Evolutionary conservation across 306 rosid species (phyloP).

Genomic region (Quercus cerris): DNA sequence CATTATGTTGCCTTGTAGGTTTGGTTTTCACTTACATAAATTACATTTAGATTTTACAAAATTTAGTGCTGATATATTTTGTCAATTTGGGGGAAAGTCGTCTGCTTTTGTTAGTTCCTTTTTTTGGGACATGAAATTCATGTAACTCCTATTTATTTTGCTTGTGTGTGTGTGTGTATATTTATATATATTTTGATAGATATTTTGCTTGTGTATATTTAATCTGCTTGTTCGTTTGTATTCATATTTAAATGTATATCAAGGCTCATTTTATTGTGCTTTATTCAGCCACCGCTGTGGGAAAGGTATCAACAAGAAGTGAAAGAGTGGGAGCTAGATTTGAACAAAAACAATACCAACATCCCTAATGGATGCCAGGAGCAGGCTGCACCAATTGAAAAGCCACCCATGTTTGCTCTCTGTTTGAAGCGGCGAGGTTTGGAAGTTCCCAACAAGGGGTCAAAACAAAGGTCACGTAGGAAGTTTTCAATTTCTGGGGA

Average conservation of each 20-base stretch:
- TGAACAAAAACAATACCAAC: slow-evolving; percentile 39
- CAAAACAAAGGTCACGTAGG: slow-evolving; percentile 81
- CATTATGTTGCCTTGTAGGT: no score
- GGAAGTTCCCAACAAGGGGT: slow-evolving; percentile 73
- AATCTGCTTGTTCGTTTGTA: no score
- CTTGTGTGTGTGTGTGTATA: background rate
- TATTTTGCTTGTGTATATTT: slow-evolving; percentile 12
- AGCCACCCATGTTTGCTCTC: slow-evolving; percentile 91
- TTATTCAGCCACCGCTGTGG: slow-evolving; percentile 81
- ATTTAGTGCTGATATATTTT: no score
- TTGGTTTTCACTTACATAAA: no score
- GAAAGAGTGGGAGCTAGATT: slow-evolving; percentile 75
- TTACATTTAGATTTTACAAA: no score
- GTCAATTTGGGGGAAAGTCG: no score
- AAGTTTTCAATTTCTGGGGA: slow-evolving; percentile 65
- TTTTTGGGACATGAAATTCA: background rate
- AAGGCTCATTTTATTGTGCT: no score
- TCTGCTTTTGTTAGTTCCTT: no score
- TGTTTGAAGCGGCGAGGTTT: slow-evolving; percentile 93
- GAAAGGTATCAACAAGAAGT: slow-evolving; percentile 70
- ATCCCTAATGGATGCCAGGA: slow-evolving; percentile 45
- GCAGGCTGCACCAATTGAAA: slow-evolving; percentile 56
- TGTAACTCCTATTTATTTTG: background rate
- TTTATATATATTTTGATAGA: no score
- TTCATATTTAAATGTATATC: no score